Conservation (phyloP, 306 rosid species). For the Quercus variabilis region DNA sequence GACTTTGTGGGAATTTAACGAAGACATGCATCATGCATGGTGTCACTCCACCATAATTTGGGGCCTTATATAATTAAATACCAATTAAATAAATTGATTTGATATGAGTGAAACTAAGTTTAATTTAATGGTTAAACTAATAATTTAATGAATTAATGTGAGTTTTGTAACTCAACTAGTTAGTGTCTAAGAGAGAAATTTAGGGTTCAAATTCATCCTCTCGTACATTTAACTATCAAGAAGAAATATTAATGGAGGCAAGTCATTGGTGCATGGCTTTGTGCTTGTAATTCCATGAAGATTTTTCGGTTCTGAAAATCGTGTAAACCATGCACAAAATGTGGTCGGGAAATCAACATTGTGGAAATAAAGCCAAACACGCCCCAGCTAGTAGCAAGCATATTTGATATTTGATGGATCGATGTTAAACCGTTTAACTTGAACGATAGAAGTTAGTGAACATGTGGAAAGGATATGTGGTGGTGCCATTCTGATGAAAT, state of each 20-base stretch:
- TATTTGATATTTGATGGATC: not conserved
- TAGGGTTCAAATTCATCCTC: too few relatives aligned
- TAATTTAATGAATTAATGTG: too few relatives aligned
- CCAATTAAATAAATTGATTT: too few relatives aligned
- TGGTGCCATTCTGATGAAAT: not conserved
- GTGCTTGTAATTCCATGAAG: not conserved
- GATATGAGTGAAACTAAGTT: too few relatives aligned
- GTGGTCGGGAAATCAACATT: not conserved
- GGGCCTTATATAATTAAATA: too few relatives aligned
- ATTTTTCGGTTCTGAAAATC: not conserved
- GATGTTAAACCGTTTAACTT: not conserved
- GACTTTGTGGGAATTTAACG: too few relatives aligned
- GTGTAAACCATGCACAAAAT: not conserved
- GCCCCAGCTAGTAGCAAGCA: not conserved
- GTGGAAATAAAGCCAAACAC: not conserved
- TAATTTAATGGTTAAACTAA: too few relatives aligned
- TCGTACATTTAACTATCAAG: too few relatives aligned
- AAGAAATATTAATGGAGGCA: too few relatives aligned
- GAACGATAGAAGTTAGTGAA: not conserved
- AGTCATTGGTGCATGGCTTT: not conserved
- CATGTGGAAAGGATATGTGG: not conserved
- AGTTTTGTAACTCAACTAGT: too few relatives aligned
- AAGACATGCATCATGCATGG: too few relatives aligned
- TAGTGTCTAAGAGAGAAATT: fast-evolving
- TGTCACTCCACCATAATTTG: too few relatives aligned